Evolutionary conservation across 192 early-diverging fungal genomes (phyloP).

Genomic region (Gryganskiella cystojenkinii): DNA sequence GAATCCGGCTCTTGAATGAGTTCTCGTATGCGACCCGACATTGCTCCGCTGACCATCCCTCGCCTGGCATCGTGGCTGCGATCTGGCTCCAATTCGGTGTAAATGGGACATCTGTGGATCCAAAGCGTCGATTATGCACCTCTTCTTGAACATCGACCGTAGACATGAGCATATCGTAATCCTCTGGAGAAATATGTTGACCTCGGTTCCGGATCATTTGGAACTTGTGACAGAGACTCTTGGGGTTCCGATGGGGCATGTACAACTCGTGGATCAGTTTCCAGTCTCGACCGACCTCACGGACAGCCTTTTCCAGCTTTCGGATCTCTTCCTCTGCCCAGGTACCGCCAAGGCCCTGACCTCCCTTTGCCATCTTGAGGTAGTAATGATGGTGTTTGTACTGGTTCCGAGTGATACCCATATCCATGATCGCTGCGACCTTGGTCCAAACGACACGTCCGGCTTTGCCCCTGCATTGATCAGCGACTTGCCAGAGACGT

Average conservation of each 20-base stretch:
- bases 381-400: slow-evolving; percentile 49
- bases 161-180: slow-evolving; percentile 30
- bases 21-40: slow-evolving; percentile 25
- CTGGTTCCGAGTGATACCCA: slow-evolving; percentile 8
- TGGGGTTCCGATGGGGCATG: slow-evolving; percentile 33
- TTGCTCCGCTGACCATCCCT: slow-evolving; percentile 25
- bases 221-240: slow-evolving; percentile 49
- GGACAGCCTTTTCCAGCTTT: slow-evolving; percentile 30
- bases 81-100: slow-evolving; percentile 22
- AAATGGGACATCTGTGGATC: not conserved
- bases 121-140: not conserved
- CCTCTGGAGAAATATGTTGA: slow-evolving; percentile 17
- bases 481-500: slow-evolving; percentile 21
- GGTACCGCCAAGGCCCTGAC: not conserved
- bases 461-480: not conserved
- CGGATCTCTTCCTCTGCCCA: slow-evolving; percentile 29
- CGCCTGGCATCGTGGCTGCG: slow-evolving; percentile 29
- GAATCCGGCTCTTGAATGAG: slow-evolving; percentile 39
- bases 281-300: slow-evolving; percentile 29
- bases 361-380: slow-evolving; percentile 1
- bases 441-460: slow-evolving; percentile 14
- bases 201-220: slow-evolving; percentile 11
- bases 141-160: slow-evolving; percentile 28
- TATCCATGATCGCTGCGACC: slow-evolving; percentile 7
- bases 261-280: slow-evolving; percentile 1